phyloP scores from a whole-genome alignment of 352 stramenopile species.

The Globisporangium parvum region DNA sequence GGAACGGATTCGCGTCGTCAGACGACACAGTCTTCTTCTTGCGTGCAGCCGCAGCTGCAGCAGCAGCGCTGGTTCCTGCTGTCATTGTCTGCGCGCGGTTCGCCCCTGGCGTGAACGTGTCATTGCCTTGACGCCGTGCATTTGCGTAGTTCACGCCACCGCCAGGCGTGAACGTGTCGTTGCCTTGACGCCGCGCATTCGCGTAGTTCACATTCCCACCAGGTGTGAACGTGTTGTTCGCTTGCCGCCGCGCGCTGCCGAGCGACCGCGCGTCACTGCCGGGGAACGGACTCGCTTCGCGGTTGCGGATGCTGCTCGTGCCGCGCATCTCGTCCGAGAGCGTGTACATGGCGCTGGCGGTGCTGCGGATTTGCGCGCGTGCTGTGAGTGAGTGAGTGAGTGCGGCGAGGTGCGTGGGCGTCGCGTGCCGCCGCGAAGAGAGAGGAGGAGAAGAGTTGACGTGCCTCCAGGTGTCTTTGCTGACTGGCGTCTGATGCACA shows the following conservation, averaged over 20 bases:
- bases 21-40: slow-evolving; percentile 4
- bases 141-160: not conserved
- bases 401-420: no score
- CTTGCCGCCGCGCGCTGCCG: not conserved
- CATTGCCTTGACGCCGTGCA: slow-evolving; percentile 4
- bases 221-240: not conserved
- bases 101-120: slow-evolving; percentile 11
- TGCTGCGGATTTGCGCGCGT: not conserved
- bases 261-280: not conserved
- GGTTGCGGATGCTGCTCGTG: slow-evolving; percentile 7
- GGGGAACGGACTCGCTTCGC: slow-evolving; percentile 12
- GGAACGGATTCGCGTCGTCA: slow-evolving; percentile 12
- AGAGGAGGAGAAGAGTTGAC: no score
- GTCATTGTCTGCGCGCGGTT: slow-evolving; percentile 5
- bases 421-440: no score
- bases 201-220: not conserved
- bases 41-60: not conserved
- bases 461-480: no score
- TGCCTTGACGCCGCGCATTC: slow-evolving; percentile 5
- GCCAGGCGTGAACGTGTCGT: slow-evolving; percentile 7
- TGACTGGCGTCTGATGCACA: no score
- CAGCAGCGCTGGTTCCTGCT: not conserved
- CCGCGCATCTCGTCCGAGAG: slow-evolving; percentile 11
- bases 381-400: not conserved
- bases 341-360: slow-evolving; percentile 7